Base-by-base conservation (phyloP, 2,329 filamentous ascomycete genomes). In the Diaporthe sp. region DNA sequence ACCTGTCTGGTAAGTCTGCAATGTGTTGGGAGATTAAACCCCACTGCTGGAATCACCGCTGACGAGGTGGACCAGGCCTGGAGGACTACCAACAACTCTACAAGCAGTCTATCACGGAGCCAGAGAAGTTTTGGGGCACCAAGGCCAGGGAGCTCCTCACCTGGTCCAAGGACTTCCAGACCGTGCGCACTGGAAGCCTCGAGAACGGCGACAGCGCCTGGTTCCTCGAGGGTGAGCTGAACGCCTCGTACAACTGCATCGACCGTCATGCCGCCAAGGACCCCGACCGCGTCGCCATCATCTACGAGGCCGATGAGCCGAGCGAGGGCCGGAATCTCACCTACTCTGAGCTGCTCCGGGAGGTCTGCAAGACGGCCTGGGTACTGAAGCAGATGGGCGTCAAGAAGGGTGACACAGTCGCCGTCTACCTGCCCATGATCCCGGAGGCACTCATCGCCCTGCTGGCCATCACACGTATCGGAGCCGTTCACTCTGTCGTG, bases 391-490 rank as follows among this genome's bases (percentile, higher is more conserved):
- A 96, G 87, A 97, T 98, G 92, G 97, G 97, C 78, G 96, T 99
- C 76, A 92, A 94, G 88, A 98, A 98, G 89, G 97, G 97, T 74
- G 97, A 99, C 86, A 98, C 96, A 6, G 96, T 99, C 74, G 97
- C 95, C 78, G 94, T 99, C 79, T 99, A 99, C 88, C 88, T 99
- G 78, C 97, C 97, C 84, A 99, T 99, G 97, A 98, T 99, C 85
- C 97, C 97, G 74, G 96, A 99, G 86, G 97, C 97, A 9, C 81
- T 99, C 75, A 89, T 99, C 81, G 94, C 97, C 72, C 94, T 99
- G 85, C 89, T 99, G 74, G 97, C 97, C 77, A 97, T 96, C 85
- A 88, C 93, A 51, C 95, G 97, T 82, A 98, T 99, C 80, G 97
- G 97, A 77, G 97, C 97, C 55, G 91, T 99, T 31, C 97, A 99